Base-by-base conservation (phyloP, 2,329 filamentous ascomycete species). In the Aspergillus sp. region DNA sequence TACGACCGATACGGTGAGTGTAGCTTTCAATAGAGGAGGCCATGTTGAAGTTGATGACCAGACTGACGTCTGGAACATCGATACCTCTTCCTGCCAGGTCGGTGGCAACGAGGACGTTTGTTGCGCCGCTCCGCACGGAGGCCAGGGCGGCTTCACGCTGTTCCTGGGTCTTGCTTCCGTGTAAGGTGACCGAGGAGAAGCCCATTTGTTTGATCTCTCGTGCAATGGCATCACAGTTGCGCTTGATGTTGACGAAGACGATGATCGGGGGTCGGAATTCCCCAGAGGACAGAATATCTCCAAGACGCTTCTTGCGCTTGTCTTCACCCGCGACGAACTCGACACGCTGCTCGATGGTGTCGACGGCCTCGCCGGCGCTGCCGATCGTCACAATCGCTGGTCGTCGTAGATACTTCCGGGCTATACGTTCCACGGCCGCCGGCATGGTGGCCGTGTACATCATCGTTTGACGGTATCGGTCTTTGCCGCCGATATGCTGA, bases 381-480 rank as follows among this genome's bases (percentile, higher is more conserved):
- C 93, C 93, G 51, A 98, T 97, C 0, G 87, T 95, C 33, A 96
- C 90, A 40, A 90, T 93, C 13, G 93, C 93, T 0, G 93, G 93
- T 9, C 93, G 82, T 1, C 91, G 86, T 11, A 97, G 81, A 62
- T 98, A 98, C 64, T 95, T 95, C 58, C 90, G 86, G n/a, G 93
- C 93, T 51, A 98, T 97, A 50, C 88, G 87, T 65, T 98, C 93
- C 11, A 98, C 88, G 0, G 87, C 82, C 0, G 87, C 73, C 2
- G 93, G 90, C 93, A 98, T 98, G 27, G 93, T 98, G 42, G 93
- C 93, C 52, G 93, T 97, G 81, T 97, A 98, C 93, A 98, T 98
- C 93, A 98, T 98, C 0, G 93, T 98, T 68, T 98, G 91, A 46
- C 93, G 78, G 71, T 97, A 97, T 19, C 86, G 79, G 58, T 90